These are phyloP conservation scores for Tolypocladium sp. DNA, from an alignment of 2,329 filamentous ascomycete genomes.

Conservation along the genomic window DNA sequence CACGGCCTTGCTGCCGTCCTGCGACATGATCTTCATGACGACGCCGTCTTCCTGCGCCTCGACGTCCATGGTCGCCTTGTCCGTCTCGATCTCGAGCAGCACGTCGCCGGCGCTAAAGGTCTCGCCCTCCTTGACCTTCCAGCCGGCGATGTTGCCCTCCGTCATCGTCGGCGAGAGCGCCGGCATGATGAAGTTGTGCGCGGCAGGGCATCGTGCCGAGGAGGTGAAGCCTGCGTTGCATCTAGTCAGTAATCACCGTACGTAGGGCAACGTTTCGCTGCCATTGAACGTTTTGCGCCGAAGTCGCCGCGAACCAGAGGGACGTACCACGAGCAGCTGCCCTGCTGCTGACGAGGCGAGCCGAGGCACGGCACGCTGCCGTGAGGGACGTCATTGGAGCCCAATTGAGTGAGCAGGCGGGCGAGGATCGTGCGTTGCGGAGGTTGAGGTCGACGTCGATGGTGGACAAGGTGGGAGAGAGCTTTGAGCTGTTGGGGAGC, in stretches of 20 bases:
- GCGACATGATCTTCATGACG: constrained; percentile 71
- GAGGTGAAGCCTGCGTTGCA: constrained; percentile 51
- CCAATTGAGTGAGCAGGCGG: constrained; percentile 14
- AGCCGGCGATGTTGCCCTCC: constrained; percentile 77
- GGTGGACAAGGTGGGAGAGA: constrained; percentile 11
- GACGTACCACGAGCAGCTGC: constrained; percentile 48
- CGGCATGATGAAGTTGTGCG: constrained; percentile 85
- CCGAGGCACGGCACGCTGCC: constrained; percentile 54
- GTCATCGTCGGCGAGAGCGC: constrained; percentile 90
- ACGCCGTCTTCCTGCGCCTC: constrained; percentile 86
- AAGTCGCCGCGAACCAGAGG: not conserved
- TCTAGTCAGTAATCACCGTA: not conserved
- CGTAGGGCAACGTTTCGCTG: not conserved
- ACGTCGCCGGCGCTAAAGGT: constrained; percentile 76
- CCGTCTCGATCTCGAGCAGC: constrained; percentile 84
- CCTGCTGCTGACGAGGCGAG: constrained; percentile 42
- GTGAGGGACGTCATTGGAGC: constrained; percentile 56
- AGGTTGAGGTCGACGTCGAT: not conserved
- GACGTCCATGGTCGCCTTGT: constrained; percentile 92
- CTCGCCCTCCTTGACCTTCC: constrained; percentile 84
- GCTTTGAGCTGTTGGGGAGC: constrained; percentile 24
- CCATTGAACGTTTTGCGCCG: not conserved
- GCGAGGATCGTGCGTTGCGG: constrained; percentile 2
- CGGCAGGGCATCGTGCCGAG: constrained; percentile 55
- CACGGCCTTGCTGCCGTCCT: constrained; percentile 66